Percentiles rank a stretch among this genome's conserved stretches.
Evolutionary conservation across 495 filamentous ascomycete genomes (phyloP).

Genomic region (Stereocaulon alpinum): DNA sequence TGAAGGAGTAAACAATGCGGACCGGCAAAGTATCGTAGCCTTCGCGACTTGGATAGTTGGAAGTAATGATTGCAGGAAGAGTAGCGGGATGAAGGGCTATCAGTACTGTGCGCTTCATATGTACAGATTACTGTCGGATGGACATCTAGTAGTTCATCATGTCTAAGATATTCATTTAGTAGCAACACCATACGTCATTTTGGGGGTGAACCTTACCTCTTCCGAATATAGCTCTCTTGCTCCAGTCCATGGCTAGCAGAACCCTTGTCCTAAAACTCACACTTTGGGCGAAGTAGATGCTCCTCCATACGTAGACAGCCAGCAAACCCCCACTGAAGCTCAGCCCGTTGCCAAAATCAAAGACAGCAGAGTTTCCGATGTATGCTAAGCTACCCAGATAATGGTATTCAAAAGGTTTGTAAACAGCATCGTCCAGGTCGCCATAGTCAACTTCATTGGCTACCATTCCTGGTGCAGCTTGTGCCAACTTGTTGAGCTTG

Average conservation of each 20-base stretch:
- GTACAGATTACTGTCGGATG: too few species aligned
- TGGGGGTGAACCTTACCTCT: conserved; percentile 54
- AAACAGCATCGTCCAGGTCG: conserved; percentile 84
- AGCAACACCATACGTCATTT: neutral
- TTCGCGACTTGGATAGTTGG: too few species aligned
- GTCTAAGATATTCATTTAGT: conserved; percentile 15
- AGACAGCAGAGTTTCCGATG: conserved; percentile 90
- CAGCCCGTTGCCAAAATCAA: conserved; percentile 67
- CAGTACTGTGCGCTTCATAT: too few species aligned
- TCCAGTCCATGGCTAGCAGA: conserved; percentile 97
- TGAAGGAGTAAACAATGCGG: too few species aligned
- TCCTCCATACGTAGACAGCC: conserved; percentile 94
- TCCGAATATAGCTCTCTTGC: conserved; percentile 87
- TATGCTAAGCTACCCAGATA: conserved; percentile 92
- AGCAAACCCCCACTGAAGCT: conserved; percentile 74
- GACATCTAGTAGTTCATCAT: conserved; percentile 29
- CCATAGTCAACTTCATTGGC: conserved; percentile 78
- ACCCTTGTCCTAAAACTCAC: conserved; percentile 85
- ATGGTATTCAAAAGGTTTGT: conserved; percentile 91
- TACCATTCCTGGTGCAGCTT: conserved; percentile 61
- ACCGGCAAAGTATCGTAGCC: too few species aligned
- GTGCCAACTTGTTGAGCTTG: conserved; percentile 88
- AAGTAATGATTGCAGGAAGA: neutral
- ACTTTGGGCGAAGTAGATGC: conserved; percentile 96
- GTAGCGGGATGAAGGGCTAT: neutral